These are phyloP conservation scores for Russula compacta DNA, from an alignment of 768 basidiomycete species.

Conservation along the genomic window DNA sequence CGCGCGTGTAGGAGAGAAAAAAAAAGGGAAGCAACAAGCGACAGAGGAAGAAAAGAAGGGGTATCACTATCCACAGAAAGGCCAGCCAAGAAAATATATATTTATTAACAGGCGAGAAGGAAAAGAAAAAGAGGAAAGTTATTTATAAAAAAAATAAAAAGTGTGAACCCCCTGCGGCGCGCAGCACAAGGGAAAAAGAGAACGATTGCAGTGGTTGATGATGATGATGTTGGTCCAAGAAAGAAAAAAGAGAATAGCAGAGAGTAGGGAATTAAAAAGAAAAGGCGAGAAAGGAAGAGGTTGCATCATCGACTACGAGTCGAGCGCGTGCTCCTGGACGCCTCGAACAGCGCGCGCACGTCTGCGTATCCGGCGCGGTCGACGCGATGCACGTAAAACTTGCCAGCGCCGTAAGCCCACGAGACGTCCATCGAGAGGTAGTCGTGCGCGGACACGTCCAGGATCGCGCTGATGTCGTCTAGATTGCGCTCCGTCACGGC, in stretches of 20 bases:
- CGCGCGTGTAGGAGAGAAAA: too few species aligned
- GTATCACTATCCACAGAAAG: background rate
- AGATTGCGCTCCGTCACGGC: slow-evolving; percentile 74
- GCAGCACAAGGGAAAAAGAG: background rate
- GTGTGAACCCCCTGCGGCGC: background rate
- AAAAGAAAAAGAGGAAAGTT: background rate
- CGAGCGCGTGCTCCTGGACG: slow-evolving; percentile 15
- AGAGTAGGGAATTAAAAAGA: background rate
- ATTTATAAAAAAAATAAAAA: background rate
- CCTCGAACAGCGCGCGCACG: slow-evolving; percentile 18
- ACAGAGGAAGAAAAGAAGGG: background rate
- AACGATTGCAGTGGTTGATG: background rate
- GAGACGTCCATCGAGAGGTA: slow-evolving; percentile 44
- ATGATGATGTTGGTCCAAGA: background rate
- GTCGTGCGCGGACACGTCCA: slow-evolving; percentile 41
- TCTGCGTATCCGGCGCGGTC: slow-evolving; percentile 54
- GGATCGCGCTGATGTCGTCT: slow-evolving; percentile 74
- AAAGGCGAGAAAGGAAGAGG: background rate
- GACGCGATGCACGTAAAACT: slow-evolving; percentile 69
- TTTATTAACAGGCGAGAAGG: background rate
- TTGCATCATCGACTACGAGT: slow-evolving; percentile 5
- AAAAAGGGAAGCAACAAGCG: too few species aligned
- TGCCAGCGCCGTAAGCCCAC: slow-evolving; percentile 65
- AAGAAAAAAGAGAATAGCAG: background rate
- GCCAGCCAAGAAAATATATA: background rate